Evolutionary conservation across 2,329 filamentous ascomycete genomes (phyloP).

Genomic region (Ophiocordyceps camponoti-leonardi): DNA sequence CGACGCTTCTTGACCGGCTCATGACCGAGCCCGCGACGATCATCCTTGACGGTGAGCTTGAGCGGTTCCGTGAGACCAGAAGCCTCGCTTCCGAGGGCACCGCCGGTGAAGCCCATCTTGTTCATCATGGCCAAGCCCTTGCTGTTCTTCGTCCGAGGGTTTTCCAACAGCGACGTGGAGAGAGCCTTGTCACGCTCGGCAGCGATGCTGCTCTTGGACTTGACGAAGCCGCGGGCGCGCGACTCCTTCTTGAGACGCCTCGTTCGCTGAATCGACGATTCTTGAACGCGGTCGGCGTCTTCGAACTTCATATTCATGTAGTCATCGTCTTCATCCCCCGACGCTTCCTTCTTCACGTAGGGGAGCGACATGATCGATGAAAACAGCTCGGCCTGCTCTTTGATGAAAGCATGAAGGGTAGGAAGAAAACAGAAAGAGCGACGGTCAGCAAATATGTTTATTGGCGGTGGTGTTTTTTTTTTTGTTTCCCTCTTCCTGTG

Average conservation of each 20-base stretch:
- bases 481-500: not conserved
- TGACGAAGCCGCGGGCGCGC: slow-evolving; percentile 48
- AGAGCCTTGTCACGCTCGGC: slow-evolving; percentile 65
- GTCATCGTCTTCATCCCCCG: slow-evolving; percentile 66
- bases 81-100: slow-evolving; percentile 45
- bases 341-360: slow-evolving; percentile 1
- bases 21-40: slow-evolving; percentile 66
- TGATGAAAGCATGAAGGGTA: not conserved
- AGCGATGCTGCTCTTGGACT: slow-evolving; percentile 72
- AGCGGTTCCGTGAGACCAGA: slow-evolving; percentile 48
- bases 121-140: slow-evolving; percentile 96
- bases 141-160: slow-evolving; percentile 39
- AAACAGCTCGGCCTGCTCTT: not conserved
- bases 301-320: slow-evolving; percentile 94
- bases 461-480: not conserved
- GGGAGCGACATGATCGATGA: not conserved
- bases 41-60: slow-evolving; percentile 57
- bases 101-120: slow-evolving; percentile 80
- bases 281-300: slow-evolving; percentile 38
- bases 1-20: slow-evolving; percentile 73
- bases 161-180: slow-evolving; percentile 51
- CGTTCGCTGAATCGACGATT: slow-evolving; percentile 37
- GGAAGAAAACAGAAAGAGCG: not conserved
- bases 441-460: not conserved
- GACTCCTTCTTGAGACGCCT: slow-evolving; percentile 41